phyloP scores from a whole-genome alignment of 306 rosid species.

The Inga laurina region DNA sequence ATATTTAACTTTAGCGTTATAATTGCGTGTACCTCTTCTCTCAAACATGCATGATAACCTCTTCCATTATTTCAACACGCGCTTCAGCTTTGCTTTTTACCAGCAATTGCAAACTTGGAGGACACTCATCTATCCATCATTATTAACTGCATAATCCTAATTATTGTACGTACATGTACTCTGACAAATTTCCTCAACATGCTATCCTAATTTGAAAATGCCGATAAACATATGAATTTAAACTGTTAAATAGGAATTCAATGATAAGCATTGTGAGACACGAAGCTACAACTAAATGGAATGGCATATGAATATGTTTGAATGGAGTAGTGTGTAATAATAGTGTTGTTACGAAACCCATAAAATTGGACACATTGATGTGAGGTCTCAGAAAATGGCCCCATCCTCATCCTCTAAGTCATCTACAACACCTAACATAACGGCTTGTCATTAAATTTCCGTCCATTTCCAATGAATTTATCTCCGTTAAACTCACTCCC shows the following conservation, averaged over 20 bases:
- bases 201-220: neutral
- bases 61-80: neutral
- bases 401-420: neutral
- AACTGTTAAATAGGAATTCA: neutral
- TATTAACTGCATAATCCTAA: neutral
- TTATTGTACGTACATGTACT: neutral
- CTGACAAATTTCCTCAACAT: neutral
- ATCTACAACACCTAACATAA: neutral
- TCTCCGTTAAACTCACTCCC: too few species aligned
- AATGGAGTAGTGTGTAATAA: too few species aligned
- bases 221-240: neutral
- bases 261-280: neutral
- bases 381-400: constrained; percentile 22
- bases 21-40: neutral
- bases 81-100: neutral
- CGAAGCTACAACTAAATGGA: neutral
- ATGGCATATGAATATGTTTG: neutral
- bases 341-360: neutral
- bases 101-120: neutral
- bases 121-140: constrained; percentile 1
- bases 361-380: neutral
- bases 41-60: neutral
- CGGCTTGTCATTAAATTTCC: constrained; percentile 31
- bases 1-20: neutral
- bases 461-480: neutral